Percentiles rank a stretch among this genome's conserved stretches.
phyloP scores from a whole-genome alignment of 192 early-diverging fungal species.

The Phlyctochytrium planicorne region DNA sequence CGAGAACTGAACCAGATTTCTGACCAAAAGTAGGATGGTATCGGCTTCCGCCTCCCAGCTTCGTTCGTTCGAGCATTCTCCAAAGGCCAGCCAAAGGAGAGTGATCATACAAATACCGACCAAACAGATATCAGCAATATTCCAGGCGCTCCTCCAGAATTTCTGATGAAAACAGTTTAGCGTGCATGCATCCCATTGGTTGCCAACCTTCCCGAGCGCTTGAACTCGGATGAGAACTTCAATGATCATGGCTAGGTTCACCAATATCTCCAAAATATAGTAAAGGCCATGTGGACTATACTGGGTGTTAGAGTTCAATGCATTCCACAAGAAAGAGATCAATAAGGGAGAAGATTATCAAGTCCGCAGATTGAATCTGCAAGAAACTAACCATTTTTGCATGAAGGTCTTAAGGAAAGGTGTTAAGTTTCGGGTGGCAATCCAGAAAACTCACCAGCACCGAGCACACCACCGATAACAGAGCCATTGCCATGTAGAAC shows the following conservation, averaged over 20 bases:
- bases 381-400: constrained; percentile 15
- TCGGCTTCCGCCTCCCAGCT: constrained; percentile 29
- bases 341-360: not conserved
- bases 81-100: constrained; percentile 21
- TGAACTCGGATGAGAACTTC: constrained; percentile 29
- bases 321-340: not conserved
- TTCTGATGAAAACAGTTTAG: not conserved
- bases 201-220: constrained; percentile 23
- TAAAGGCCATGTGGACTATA: constrained; percentile 22
- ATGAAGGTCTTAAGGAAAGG: constrained; percentile 14
- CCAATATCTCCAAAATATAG: constrained; percentile 20
- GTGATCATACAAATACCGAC: constrained; percentile 29
- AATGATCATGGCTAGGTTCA: constrained; percentile 28
- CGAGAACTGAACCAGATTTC: constrained; percentile 28
- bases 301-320: no score
- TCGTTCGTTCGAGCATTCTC: constrained; percentile 21
- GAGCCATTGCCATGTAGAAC: constrained; percentile 51
- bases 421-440: no score
- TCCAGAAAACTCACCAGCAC: constrained; percentile 38
- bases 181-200: not conserved
- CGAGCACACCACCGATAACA: constrained; percentile 49
- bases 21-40: constrained; percentile 20
- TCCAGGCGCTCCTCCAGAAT: constrained; percentile 29
- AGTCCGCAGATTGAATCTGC: not conserved
- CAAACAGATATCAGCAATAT: constrained; percentile 23